Percentiles rank a stretch among this genome's conserved stretches.
phyloP scores from a whole-genome alignment of 345 rosid species.

The Brassica incana region DNA sequence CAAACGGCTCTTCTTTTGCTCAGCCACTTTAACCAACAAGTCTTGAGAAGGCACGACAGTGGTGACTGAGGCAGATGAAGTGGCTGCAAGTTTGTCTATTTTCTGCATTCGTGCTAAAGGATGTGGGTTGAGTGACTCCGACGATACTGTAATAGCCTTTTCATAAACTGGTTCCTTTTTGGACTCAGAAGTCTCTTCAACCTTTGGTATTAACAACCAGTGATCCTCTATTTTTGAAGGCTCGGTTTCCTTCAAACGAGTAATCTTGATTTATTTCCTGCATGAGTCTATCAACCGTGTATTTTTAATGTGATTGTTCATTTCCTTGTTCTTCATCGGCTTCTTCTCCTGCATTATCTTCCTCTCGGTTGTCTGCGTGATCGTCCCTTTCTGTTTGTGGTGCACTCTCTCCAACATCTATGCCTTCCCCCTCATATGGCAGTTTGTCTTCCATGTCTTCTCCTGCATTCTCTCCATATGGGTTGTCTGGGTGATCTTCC shows the following conservation, averaged over 20 bases:
- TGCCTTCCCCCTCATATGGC: no score
- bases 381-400: no score
- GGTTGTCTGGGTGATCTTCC: no score
- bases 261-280: no score
- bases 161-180: background rate
- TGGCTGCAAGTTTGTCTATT: background rate
- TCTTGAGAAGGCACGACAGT: background rate
- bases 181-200: background rate
- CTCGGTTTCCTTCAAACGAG: background rate
- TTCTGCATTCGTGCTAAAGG: background rate
- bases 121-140: background rate
- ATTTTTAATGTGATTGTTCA: no score
- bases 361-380: no score
- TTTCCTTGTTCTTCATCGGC: no score
- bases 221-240: background rate
- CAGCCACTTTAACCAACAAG: background rate
- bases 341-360: background rate
- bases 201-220: background rate
- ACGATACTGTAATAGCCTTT: background rate
- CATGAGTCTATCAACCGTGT: no score
- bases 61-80: background rate
- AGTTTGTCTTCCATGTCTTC: background rate
- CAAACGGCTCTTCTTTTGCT: no score
- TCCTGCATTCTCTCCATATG: background rate
- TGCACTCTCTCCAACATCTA: no score